These are phyloP conservation scores for Boletus subparvulus DNA, from an alignment of 768 basidiomycete species.

Conservation along the genomic window DNA sequence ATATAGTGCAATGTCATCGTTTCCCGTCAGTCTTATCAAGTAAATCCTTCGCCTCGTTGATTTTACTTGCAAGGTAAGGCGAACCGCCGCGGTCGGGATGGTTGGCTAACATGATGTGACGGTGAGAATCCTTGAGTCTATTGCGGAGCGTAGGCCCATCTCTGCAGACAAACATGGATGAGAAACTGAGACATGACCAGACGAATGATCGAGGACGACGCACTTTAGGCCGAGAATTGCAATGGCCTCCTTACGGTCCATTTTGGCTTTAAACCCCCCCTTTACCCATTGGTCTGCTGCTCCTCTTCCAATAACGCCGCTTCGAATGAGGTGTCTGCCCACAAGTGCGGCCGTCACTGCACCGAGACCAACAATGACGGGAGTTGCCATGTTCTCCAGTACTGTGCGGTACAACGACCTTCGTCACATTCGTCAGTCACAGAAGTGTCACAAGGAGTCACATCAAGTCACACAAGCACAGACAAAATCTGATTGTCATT, in stretches of 20 bases:
- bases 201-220: constrained; percentile 31
- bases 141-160: constrained; percentile 76
- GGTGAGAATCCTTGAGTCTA: constrained; percentile 91
- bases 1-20: constrained; percentile 18
- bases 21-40: constrained; percentile 76
- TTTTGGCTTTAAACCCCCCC: constrained; percentile 94
- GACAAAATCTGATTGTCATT: too few species aligned
- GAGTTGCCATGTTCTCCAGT: constrained; percentile 62
- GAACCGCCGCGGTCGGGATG: constrained; percentile 98
- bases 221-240: constrained; percentile 91
- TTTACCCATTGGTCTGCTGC: constrained; percentile 82
- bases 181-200: background rate
- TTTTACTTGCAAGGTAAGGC: constrained; percentile 98
- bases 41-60: constrained; percentile 96
- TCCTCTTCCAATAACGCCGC: constrained; percentile 57
- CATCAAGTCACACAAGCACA: too few species aligned
- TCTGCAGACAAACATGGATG: constrained; percentile 41
- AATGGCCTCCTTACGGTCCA: constrained; percentile 94
- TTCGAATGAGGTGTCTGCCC: constrained; percentile 68
- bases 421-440: too few species aligned
- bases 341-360: constrained; percentile 75
- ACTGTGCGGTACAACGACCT: too few species aligned
- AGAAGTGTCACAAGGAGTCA: too few species aligned
- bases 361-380: constrained; percentile 72
- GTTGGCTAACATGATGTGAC: constrained; percentile 96